Base-by-base conservation (phyloP, 192 early-diverging fungal genomes). In the Powellomyces hirtus region DNA sequence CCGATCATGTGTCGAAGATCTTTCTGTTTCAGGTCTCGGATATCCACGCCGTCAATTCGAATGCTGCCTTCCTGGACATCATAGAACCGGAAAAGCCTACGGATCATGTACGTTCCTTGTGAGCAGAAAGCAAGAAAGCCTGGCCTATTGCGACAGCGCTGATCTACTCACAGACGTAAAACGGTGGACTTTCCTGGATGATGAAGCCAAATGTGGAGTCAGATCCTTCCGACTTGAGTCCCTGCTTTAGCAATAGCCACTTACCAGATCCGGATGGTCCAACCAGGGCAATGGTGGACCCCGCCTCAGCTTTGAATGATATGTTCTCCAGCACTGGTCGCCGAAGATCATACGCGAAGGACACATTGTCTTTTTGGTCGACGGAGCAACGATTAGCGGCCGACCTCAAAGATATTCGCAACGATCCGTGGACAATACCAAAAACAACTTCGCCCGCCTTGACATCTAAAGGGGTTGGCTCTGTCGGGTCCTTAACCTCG, bases 51-150 rank as follows among this genome's bases (percentile, higher is more conserved):
- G 62, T 98, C 95, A 33, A 98, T 89, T 44, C 79, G 66, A 31
- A 98, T 92, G n/a, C 85, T 70, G 20, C 96, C 96, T 0, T 77
- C 72, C 22, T 83, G 68, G 0, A 89, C 87, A 70, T 98, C 94
- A 77, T 96, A 97, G 72, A 95, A 97, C 6, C 94, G 83, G 83
- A 96, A 95, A 13, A 98, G 74, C n/a, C n/a, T n/a, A n/a, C n/a
- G n/a, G n/a, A n/a, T n/a, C n/a, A n/a, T n/a, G n/a, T n/a, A n/a
- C n/a, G n/a, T 26, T 94, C n/a, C n/a, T n/a, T n/a, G n/a, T 72
- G 24, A 89, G 81, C 53, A 50, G 37, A 64, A 49, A 38, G 40
- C 89, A 56, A 56, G 53, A 16, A 26, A 0, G 29, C 53, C 16
- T 56, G n/a, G n/a, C 20, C n/a, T n/a, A n/a, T n/a, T n/a, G n/a